Base-by-base conservation (phyloP, 441 rosid species). In the Monsonia emarginata region DNA sequence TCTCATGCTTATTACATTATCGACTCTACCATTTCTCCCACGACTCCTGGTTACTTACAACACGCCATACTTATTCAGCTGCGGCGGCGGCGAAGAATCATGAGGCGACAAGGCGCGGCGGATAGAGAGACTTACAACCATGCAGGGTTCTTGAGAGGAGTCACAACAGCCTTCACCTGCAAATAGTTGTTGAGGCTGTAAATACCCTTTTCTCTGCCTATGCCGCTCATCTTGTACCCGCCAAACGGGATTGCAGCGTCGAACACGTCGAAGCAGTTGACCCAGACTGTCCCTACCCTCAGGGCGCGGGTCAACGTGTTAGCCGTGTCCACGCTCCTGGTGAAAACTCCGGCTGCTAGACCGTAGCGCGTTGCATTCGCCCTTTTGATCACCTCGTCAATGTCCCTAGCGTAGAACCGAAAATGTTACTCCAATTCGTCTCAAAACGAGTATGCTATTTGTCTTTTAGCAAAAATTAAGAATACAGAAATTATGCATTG, bases 161-260 rank as follows among this genome's bases (percentile, higher is more conserved):
- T 84, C 36, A 88, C 92, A 68, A 88, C 90, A 31, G 92, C 89
- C 80, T 90, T 90, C 28, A 84, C 82, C 71, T 88, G 95, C 83
- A 90, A 84, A 77, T 88, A 90, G 75, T 83, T 85, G 70, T n/a
- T 73, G 25, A 88, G 87, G 70, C 83, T 65, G 75, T 86, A 79
- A 61, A 83, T 56, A 27, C 97, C 85, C 75, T 83, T 82, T 67
- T 88, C 92, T 78, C 91, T 86, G 16, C 89, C 95, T 0, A 76
- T 76, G 50, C 95, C 95, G 40, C 92, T 90, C 90, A 83, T 84
- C 75, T 90, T 88, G 77, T 85, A 90, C 48, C 97, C 97, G 27
- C 95, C 97, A 56, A 83, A 85, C 14, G 96, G 96, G 59, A 84
- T 83, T 0, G 85, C 75, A 8, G 79, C 80, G 71, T 88, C 96